phyloP scores from a whole-genome alignment of 225 moss, liverwort and hornwort species.

The Ulota crispa region DNA sequence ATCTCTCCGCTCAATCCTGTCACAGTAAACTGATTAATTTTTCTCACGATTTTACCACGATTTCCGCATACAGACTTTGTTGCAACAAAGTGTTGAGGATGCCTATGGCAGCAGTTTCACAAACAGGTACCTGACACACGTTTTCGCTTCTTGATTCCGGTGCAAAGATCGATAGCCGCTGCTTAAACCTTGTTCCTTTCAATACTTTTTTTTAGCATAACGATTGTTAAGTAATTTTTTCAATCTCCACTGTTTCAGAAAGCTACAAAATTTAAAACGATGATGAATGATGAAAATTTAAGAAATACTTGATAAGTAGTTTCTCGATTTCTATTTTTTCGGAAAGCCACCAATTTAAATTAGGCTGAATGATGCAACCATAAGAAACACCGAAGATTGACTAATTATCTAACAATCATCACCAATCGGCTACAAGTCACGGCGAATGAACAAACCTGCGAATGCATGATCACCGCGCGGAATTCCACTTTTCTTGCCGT shows the following conservation, averaged over 20 bases:
- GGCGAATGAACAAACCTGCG: not conserved
- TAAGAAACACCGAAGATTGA: not conserved
- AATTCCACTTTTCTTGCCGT: not conserved
- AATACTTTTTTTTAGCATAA: not conserved
- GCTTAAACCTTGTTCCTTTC: not conserved
- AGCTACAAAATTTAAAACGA: not conserved
- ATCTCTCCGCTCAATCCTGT: not conserved
- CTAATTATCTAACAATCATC: not conserved
- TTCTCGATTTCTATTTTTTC: not conserved
- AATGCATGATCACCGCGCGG: not conserved
- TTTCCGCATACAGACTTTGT: not conserved
- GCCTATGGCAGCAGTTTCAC: not conserved
- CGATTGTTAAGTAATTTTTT: not conserved
- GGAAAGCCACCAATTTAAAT: not conserved
- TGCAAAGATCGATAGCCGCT: not conserved
- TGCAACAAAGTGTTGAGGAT: not conserved
- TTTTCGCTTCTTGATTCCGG: not conserved
- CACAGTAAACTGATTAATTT: not conserved
- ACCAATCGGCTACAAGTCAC: not conserved
- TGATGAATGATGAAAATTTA: not conserved
- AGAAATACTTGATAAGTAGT: not conserved
- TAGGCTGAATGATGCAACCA: not conserved
- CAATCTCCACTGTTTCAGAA: not conserved
- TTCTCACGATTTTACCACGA: not conserved
- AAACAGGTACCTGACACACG: not conserved